phyloP scores from a whole-genome alignment of 345 rosid genomes.

The Clausena lansium region DNA sequence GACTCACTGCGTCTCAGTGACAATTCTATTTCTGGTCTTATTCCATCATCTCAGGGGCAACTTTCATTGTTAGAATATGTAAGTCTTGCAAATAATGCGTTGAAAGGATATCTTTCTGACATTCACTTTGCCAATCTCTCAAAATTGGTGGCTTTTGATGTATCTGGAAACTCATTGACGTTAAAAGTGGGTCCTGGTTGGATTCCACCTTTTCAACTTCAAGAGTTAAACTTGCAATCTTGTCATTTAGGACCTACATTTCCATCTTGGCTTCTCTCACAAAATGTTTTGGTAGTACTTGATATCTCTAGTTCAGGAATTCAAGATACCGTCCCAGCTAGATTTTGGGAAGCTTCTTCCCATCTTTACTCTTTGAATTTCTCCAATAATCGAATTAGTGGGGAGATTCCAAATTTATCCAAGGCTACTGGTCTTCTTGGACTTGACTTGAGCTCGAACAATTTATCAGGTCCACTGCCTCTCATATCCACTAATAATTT shows the following conservation, averaged over 20 bases:
- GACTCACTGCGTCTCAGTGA: background rate
- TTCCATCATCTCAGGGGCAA: background rate
- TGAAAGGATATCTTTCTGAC: conserved; percentile 3
- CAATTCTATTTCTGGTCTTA: background rate
- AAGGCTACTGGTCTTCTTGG: accelerated
- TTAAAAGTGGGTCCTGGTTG: conserved; percentile 22
- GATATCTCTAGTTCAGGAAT: conserved; percentile 40
- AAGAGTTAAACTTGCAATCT: background rate
- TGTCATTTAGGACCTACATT: conserved; percentile 30
- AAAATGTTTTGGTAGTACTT: background rate
- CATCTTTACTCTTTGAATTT: background rate
- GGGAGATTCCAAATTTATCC: conserved; percentile 15
- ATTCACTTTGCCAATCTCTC: conserved; percentile 29
- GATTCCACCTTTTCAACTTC: conserved; percentile 31
- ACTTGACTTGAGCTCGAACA: conserved; percentile 24
- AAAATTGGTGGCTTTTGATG: background rate
- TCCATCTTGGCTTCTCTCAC: conserved; percentile 32
- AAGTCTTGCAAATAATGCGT: background rate
- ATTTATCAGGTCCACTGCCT: conserved; percentile 18
- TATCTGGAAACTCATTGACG: conserved; percentile 20
- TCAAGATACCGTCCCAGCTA: conserved; percentile 15
- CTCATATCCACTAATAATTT: background rate
- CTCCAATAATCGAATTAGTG: conserved; percentile 30
- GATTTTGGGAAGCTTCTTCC: conserved; percentile 25
- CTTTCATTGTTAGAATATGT: background rate